Base-by-base conservation (phyloP, 1,284 basidiomycete genomes). In the Entoloma clypeatum region DNA sequence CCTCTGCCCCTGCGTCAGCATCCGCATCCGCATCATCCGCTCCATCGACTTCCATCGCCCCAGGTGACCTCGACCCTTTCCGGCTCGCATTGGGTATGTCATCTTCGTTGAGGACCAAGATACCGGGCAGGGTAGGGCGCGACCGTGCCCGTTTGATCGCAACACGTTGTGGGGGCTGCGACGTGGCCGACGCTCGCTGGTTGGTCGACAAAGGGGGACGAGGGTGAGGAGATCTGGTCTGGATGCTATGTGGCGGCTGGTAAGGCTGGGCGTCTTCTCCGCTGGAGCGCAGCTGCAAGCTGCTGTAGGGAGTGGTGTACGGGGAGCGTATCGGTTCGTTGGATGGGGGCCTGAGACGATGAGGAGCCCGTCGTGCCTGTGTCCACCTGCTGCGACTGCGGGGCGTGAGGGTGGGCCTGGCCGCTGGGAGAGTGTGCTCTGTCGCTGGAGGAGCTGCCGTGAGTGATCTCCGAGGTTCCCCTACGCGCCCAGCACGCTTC, bases 401-500 rank as follows among this genome's bases (percentile, higher is more conserved):
- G 37, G 28, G 37, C 27, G 36, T 31, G 32, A 36, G 18, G 47
- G 14, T 51, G 51, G 22, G 37, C 24, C 24, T 49, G n/a, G 39
- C 13, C 48, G 37, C 17, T 49, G 34, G 26, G 48, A 32, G 24
- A 50, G 45, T 41, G 29, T 4, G n/a, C n/a, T n/a, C n/a, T n/a
- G n/a, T n/a, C n/a, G n/a, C n/a, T n/a, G n/a, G n/a, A n/a, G n/a
- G n/a, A n/a, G n/a, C n/a, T n/a, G n/a, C n/a, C n/a, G n/a, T n/a
- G n/a, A n/a, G n/a, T n/a, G n/a, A 58, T 62, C 42, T 79, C 78
- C 4, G 84, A 58, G 11, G 83, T 86, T 5, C 83, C 83, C 7
- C 85, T 69, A 11, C 82, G 69, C n/a, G n/a, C 59, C 88, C 86
- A 29, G 86, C 81, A 2, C 86, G 77, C 64, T 87, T 87, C 86